Percentiles rank a stretch among this genome's conserved stretches.
Evolutionary conservation across 345 rosid genomes (phyloP).

Genomic region (Aquilaria yunnanensis): DNA sequence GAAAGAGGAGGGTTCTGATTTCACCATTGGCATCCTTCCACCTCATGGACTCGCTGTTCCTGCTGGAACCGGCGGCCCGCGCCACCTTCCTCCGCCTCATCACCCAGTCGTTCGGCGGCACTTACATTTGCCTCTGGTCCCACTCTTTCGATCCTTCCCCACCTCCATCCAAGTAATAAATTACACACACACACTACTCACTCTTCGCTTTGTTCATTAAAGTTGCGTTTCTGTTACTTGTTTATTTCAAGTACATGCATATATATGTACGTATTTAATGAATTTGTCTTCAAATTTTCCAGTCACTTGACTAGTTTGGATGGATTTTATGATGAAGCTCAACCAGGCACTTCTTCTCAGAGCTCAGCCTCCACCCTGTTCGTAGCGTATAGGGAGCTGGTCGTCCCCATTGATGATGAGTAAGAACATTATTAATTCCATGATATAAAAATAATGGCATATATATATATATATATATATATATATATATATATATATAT

Average conservation of each 20-base stretch:
- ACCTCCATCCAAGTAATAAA: slow-evolving; percentile 32
- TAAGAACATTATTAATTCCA: slow-evolving; percentile 6
- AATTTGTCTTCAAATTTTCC: slow-evolving; percentile 10
- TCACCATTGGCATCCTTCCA: background rate
- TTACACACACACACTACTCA: background rate
- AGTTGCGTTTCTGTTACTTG: too few relatives aligned
- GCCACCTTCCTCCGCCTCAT: slow-evolving; percentile 34
- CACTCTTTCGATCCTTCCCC: slow-evolving; percentile 13
- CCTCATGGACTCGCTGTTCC: slow-evolving; percentile 53
- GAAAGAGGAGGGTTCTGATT: too few relatives aligned
- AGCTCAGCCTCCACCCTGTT: slow-evolving; percentile 40
- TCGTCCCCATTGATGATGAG: slow-evolving; percentile 31
- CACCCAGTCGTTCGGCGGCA: slow-evolving; percentile 39
- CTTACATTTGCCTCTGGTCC: slow-evolving; percentile 71
- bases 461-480: background rate
- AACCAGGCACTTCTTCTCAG: slow-evolving; percentile 38
- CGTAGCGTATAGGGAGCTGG: slow-evolving; percentile 33
- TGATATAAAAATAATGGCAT: background rate
- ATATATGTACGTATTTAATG: background rate
- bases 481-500: background rate
- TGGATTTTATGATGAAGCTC: slow-evolving; percentile 45
- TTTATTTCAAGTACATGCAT: background rate
- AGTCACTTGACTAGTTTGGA: slow-evolving; percentile 48
- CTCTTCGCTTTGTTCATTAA: too few relatives aligned
- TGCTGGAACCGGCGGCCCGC: slow-evolving; percentile 29